These are phyloP conservation scores for Chlorella variabilis DNA, from an alignment of 163 green algal species.

Conservation along the genomic window DNA sequence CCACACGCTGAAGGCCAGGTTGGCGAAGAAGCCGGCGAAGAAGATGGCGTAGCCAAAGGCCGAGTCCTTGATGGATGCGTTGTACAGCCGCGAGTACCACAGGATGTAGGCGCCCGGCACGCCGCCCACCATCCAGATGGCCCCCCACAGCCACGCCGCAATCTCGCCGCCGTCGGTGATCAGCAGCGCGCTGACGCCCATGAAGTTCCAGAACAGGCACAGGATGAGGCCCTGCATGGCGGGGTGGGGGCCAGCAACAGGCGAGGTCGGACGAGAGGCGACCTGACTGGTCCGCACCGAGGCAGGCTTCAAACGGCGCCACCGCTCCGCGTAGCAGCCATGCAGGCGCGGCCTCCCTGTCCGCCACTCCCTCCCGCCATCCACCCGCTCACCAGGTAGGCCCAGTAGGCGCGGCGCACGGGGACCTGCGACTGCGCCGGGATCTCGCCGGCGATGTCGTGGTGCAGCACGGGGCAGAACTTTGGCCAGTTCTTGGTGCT, in stretches of 20 bases:
- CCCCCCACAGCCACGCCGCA: slow-evolving; percentile 52
- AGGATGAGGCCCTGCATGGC: slow-evolving; percentile 48
- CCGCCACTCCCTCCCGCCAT: no score
- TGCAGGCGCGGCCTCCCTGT: no score
- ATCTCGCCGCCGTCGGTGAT: slow-evolving; percentile 50
- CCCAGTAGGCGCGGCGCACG: slow-evolving; percentile 61
- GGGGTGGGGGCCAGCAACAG: not conserved
- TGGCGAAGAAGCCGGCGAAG: slow-evolving; percentile 69
- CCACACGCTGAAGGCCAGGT: slow-evolving; percentile 73
- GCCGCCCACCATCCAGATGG: slow-evolving; percentile 65
- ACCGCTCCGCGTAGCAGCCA: no score
- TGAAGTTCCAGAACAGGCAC: slow-evolving; percentile 63
- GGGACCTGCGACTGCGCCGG: slow-evolving; percentile 46
- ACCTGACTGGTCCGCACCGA: no score
- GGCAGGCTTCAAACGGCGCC: no score
- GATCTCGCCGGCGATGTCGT: slow-evolving; percentile 71
- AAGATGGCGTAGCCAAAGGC: slow-evolving; percentile 70
- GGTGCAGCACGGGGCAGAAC: slow-evolving; percentile 59
- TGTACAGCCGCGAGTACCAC: slow-evolving; percentile 75
- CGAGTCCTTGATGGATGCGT: slow-evolving; percentile 66
- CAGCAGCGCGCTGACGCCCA: slow-evolving; percentile 51
- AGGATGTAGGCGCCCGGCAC: slow-evolving; percentile 66
- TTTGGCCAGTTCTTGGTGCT: slow-evolving; percentile 72
- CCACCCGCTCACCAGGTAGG: slow-evolving; percentile 54
- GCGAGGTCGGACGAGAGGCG: no score